phyloP scores from a whole-genome alignment of 164 flowering plant species.

The Amborella trichopoda region DNA sequence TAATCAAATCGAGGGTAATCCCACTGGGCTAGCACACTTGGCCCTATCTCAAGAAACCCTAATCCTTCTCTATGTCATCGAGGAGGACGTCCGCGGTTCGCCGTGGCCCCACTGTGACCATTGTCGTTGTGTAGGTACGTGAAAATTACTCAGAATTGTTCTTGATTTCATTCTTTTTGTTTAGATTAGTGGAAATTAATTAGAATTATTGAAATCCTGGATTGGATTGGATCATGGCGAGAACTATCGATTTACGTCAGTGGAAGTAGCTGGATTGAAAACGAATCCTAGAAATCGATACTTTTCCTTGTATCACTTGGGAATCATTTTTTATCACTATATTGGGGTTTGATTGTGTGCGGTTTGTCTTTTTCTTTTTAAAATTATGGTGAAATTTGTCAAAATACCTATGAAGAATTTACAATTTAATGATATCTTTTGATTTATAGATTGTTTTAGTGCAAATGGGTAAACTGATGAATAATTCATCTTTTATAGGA shows the following conservation, averaged over 20 bases:
- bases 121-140: constrained; percentile 61
- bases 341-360: too few species aligned
- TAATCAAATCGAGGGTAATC: constrained; percentile 36
- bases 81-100: constrained; percentile 33
- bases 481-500: not conserved
- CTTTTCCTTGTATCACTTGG: too few species aligned
- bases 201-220: not conserved
- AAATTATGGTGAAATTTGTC: too few species aligned
- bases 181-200: not conserved
- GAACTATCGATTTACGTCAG: not conserved
- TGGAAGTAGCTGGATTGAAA: too few species aligned
- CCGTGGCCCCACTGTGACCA: constrained; percentile 53
- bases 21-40: constrained; percentile 55
- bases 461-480: too few species aligned
- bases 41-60: constrained; percentile 31
- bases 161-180: not conserved
- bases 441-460: too few species aligned
- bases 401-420: too few species aligned
- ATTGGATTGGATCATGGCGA: not conserved
- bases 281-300: too few species aligned
- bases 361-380: too few species aligned
- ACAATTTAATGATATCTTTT: too few species aligned
- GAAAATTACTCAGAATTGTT: not conserved
- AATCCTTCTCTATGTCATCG: constrained; percentile 68
- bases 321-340: too few species aligned